Conservation (phyloP, 2,329 filamentous ascomycete genomes). For the Ustilaginoidea virens region DNA sequence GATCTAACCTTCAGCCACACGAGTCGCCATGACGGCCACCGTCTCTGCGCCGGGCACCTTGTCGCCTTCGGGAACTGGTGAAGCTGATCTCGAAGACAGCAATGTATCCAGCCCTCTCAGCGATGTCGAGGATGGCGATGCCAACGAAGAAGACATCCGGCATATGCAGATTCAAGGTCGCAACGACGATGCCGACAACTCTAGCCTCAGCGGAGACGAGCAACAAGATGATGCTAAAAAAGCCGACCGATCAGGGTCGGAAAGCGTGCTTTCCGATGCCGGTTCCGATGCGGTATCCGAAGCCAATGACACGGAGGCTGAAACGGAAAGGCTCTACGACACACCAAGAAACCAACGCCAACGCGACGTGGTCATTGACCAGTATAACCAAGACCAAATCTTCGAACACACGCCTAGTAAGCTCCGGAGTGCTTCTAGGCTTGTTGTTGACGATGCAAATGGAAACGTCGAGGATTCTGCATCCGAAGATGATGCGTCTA, state of each 20-base stretch:
- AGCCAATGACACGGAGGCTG: conserved; percentile 63
- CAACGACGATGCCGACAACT: conserved; percentile 14
- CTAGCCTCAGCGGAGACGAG: conserved; percentile 13
- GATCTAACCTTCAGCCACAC: conserved; percentile 7
- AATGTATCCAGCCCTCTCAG: conserved; percentile 81
- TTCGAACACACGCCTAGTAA: conserved; percentile 64
- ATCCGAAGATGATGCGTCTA: conserved; percentile 23
- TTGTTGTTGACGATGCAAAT: conserved; percentile 16
- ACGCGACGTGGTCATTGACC: conserved; percentile 43
- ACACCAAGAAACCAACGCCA: conserved; percentile 59
- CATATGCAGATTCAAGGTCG: conserved; percentile 33
- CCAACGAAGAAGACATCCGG: conserved; percentile 52
- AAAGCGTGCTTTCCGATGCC: conserved; percentile 41
- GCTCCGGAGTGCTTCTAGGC: conserved; percentile 35
- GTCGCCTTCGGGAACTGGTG: conserved; percentile 22
- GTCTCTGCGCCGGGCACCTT: conserved; percentile 33
- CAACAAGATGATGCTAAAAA: conserved; percentile 9
- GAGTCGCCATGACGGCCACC: conserved; percentile 33
- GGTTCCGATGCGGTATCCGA: conserved; percentile 24
- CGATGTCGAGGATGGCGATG: conserved; percentile 72
- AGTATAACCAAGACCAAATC: conserved; percentile 34
- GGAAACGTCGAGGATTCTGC: conserved; percentile 24
- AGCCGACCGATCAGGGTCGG: conserved; percentile 26
- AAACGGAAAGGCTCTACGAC: conserved; percentile 83
- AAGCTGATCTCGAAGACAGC: conserved; percentile 43